These are phyloP conservation scores for Yarrowia sp. DNA, from an alignment of 805 yeast species.

Conservation along the genomic window DNA sequence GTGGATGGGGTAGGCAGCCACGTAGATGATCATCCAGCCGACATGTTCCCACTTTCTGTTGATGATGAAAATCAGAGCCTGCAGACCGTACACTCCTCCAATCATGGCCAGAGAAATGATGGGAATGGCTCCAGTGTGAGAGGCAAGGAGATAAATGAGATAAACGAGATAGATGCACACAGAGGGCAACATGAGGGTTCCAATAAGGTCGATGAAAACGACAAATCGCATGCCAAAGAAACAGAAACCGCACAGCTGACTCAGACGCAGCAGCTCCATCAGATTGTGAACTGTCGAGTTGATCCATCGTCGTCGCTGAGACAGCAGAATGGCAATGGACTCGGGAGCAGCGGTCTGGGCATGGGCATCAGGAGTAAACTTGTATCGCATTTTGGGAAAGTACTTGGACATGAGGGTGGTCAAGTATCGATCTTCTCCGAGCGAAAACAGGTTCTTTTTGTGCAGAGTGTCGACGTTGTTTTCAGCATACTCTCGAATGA, in stretches of 20 bases:
- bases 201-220: slow-evolving; percentile 54
- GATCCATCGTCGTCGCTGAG: slow-evolving; percentile 64
- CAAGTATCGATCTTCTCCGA: slow-evolving; percentile 61
- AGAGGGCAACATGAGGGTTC: slow-evolving; percentile 55
- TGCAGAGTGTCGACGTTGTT: slow-evolving; percentile 57
- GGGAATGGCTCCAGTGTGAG: slow-evolving; percentile 51
- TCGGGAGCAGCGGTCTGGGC: slow-evolving; percentile 59
- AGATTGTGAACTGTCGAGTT: slow-evolving; percentile 63
- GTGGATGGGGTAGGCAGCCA: slow-evolving; percentile 58
- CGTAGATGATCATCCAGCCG: slow-evolving; percentile 55
- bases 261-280: slow-evolving; percentile 53
- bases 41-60: slow-evolving; percentile 46
- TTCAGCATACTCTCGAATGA: slow-evolving; percentile 54
- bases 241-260: slow-evolving; percentile 60
- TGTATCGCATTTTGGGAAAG: slow-evolving; percentile 53
- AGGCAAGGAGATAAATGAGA: slow-evolving; percentile 49
- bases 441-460: slow-evolving; percentile 55
- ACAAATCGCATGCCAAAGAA: slow-evolving; percentile 59
- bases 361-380: slow-evolving; percentile 56
- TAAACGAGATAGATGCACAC: slow-evolving; percentile 54
- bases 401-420: slow-evolving; percentile 56
- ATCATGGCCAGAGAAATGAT: slow-evolving; percentile 54
- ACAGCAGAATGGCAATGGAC: slow-evolving; percentile 47
- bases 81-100: slow-evolving; percentile 56
- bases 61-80: slow-evolving; percentile 53